phyloP scores from a whole-genome alignment of 1,139 yeast genomes.

The Kodamaea derodonti region DNA sequence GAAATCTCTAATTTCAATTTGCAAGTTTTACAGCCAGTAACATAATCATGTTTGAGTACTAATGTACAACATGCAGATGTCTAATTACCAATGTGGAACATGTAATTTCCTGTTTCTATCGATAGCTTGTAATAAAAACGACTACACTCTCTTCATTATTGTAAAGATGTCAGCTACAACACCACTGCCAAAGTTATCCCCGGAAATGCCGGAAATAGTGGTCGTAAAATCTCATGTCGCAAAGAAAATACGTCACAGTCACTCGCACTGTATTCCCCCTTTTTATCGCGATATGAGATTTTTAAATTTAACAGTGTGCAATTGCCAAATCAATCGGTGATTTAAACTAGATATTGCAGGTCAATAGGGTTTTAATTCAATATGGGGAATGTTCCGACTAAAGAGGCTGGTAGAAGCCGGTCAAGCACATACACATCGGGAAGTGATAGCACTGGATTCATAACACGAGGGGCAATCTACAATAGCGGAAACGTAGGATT shows the following conservation, averaged over 20 bases:
- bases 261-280: neutral
- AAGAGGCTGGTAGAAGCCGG: slow-evolving; percentile 27
- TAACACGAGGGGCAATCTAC: slow-evolving; percentile 7
- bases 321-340: neutral
- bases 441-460: slow-evolving; percentile 10
- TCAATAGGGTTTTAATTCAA: neutral
- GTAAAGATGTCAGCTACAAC: too few relatives aligned
- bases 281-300: neutral
- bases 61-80: too few relatives aligned
- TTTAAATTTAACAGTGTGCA: too few relatives aligned
- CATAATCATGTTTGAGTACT: too few relatives aligned
- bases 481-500: slow-evolving; percentile 1
- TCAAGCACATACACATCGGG: slow-evolving; percentile 13
- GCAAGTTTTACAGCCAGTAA: too few relatives aligned
- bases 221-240: neutral
- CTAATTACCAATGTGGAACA: too few relatives aligned
- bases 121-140: too few relatives aligned
- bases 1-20: too few relatives aligned
- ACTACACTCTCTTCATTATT: too few relatives aligned
- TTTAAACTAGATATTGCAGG: neutral
- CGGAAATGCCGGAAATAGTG: neutral
- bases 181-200: too few relatives aligned
- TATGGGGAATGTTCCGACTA: slow-evolving; percentile 63
- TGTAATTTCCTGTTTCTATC: too few relatives aligned
- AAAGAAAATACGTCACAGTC: neutral